Evolutionary conservation across 768 basidiomycete genomes (phyloP), one percentile per base, ranked within the genome.

Genomic region (Phlebiopsis gigantea): DNA sequence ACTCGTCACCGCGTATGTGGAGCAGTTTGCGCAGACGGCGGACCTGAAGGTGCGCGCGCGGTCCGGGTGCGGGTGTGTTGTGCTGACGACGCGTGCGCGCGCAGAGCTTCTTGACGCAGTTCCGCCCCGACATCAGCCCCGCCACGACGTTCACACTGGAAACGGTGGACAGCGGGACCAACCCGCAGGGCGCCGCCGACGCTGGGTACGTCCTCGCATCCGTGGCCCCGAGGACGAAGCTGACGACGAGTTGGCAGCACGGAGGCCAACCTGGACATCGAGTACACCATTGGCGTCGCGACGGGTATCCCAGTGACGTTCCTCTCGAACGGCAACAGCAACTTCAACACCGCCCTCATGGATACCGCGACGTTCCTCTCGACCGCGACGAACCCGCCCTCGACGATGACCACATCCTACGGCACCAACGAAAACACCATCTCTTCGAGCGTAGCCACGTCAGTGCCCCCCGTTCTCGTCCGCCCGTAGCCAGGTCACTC

Each of bases 101-200:
- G 19, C 44, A 81, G 78, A 77, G 76, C 21, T 85, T 86, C 70
- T 75, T 80, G 68, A 62, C 51, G 29, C 52, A 60, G 5, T 84
- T 77, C 70, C 72, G 79, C 15, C 61, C 79, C 9, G 81, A 81
- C 78, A 80, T 56, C n/a, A 45, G 21, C 42, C 50, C 59, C 12
- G 58, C 54, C 6, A 63, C 63, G 12, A 58, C 54, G 34, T 71
- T 70, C 58, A 61, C 59, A 2, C 44, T 61, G 4, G 58, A 64
- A 5, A 61, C 55, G 17, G 53, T 71, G 24, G 68, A 70, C 48
- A 61, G 62, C 9, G 71, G 71, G 21, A 42, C 45, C 17, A 75
- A 84, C 61, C 59, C 75, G 59, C 81, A 85, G 63, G 72, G 47
- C n/a, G 59, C 70, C 2, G 34, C 34, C 34, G 78, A 80, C 6